Base-by-base conservation (phyloP, 2,329 filamentous ascomycete genomes). In the Alternaria atra region DNA sequence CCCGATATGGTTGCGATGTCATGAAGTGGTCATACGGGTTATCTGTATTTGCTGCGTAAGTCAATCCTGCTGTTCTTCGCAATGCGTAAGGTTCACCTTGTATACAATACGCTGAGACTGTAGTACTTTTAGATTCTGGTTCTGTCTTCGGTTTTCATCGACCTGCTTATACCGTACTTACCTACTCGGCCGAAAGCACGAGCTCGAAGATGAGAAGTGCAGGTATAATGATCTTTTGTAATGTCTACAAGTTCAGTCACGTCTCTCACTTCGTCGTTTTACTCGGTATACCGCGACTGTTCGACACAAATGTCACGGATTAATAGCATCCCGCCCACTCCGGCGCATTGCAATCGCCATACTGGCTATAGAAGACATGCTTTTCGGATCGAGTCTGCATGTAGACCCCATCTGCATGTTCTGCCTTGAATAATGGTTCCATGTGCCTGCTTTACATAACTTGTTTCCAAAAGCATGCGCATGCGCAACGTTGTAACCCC, bases 131-230 rank as follows among this genome's bases (percentile, higher is more conserved):
- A 68, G 65, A 5, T 8, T 65, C 2, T 68, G 61, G 64, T 70
- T 61, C 34, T 44, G 29, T 4, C n/a, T 63, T 30, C 61, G 65
- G 13, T 60, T 55, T n/a, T 25, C 60, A 12, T 23, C 32, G 3
- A 65, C 61, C 8, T 68, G 65, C 44, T 51, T 70, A 52, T 70
- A 67, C 20, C 55, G 61, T 15, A 60, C 60, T 12, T 70, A 65
- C 23, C 23, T 54, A 23, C 44, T 61, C n/a, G 59, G 62, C 20
- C 52, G 58, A 60, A 50, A 61, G 20, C 47, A 61, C 43, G 40
- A 61, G 40, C 25, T 58, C 12, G 39, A 52, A 9, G 20, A 58
- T 20, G 34, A 29, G 53, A 9, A 25, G 15, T 42, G 34, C 40
- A 27, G 34, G 6, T 52, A 48, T 17, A 34, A 42, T n/a, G 29